Base-by-base conservation (phyloP, 768 basidiomycete genomes). In the Leccinum barrowsii region DNA sequence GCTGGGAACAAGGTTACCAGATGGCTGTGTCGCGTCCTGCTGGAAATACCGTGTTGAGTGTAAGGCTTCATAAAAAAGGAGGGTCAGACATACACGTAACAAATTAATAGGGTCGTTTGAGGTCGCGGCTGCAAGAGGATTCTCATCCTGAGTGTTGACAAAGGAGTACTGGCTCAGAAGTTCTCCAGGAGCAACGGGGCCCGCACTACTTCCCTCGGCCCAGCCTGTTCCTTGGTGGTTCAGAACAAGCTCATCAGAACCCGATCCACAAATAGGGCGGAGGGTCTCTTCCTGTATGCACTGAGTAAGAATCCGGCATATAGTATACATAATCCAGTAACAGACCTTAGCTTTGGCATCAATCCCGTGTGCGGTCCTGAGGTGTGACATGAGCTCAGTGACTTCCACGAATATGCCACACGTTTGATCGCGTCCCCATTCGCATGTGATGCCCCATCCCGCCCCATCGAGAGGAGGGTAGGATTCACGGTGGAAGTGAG, bases 21-120 rank as follows among this genome's bases (percentile, higher is more conserved):
- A 40, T 5, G 55, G 61, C 2, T 21, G 2, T 12, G 46, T 61
- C 42, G 32, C 51, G 40, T 62, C 60, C 59, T 56, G 37, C 3
- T 2, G 30, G 11, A 5, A 11, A 7, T 5, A 1, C n/a, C 15
- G 1, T 17, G 5, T 49, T 49, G 13, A 50, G 49, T 10, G 17
- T 0, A 4, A 19, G 21, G 19, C 10, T 12, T 1, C 30, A 11
- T 32, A 11, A 51, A 28, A 42, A 26, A 17, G 24, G 15, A 28
- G 13, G 21, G 17, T 24, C 19, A 21, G 3, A 49, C 51, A 26
- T 48, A 62, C 60, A 30, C 11, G 21, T 17, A 34, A 37, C 13
- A 49, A 21, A 56, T 52, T 54, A 10, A n/a, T 13, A 8, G 7
- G 12, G 22, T 44, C 5, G 6, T 52, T 22, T 0, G n/a, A 17